phyloP scores from a whole-genome alignment of 2,329 filamentous ascomycete species.

The Ophiostoma australiae region DNA sequence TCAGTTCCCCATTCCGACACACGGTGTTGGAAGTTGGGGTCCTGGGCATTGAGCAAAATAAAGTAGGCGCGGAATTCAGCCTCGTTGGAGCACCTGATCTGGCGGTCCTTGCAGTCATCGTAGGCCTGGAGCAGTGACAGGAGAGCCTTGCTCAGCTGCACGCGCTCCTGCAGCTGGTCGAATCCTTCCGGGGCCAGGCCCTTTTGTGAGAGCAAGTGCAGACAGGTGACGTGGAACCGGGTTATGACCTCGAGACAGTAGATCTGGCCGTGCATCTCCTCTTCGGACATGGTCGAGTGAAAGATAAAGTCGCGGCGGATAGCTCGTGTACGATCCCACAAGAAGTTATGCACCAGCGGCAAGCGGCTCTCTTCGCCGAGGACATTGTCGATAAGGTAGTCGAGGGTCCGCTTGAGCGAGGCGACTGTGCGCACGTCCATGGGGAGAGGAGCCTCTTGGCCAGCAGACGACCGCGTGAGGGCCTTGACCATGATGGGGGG shows the following conservation, averaged over 20 bases:
- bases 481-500: slow-evolving; percentile 60
- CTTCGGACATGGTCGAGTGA: slow-evolving; percentile 54
- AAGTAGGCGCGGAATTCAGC: slow-evolving; percentile 63
- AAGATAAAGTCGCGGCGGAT: slow-evolving; percentile 66
- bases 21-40: slow-evolving; percentile 54
- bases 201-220: slow-evolving; percentile 57
- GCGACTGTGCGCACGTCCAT: slow-evolving; percentile 61
- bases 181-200: slow-evolving; percentile 56
- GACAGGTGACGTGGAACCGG: slow-evolving; percentile 60
- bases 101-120: slow-evolving; percentile 57
- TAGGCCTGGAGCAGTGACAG: slow-evolving; percentile 62
- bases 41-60: slow-evolving; percentile 56
- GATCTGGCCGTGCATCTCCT: slow-evolving; percentile 55
- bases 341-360: slow-evolving; percentile 54
- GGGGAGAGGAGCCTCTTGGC: slow-evolving; percentile 61
- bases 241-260: slow-evolving; percentile 62
- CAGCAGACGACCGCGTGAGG: slow-evolving; percentile 61
- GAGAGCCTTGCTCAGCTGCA: slow-evolving; percentile 61
- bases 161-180: slow-evolving; percentile 62
- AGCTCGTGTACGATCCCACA: slow-evolving; percentile 64
- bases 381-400: slow-evolving; percentile 59
- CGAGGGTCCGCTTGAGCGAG: slow-evolving; percentile 54
- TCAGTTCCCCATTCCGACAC: slow-evolving; percentile 52
- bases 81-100: slow-evolving; percentile 57
- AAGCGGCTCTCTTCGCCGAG: slow-evolving; percentile 51